These are phyloP conservation scores for Entomortierella lignicola DNA, from an alignment of 192 early-diverging fungal genomes.

Conservation along the genomic window DNA sequence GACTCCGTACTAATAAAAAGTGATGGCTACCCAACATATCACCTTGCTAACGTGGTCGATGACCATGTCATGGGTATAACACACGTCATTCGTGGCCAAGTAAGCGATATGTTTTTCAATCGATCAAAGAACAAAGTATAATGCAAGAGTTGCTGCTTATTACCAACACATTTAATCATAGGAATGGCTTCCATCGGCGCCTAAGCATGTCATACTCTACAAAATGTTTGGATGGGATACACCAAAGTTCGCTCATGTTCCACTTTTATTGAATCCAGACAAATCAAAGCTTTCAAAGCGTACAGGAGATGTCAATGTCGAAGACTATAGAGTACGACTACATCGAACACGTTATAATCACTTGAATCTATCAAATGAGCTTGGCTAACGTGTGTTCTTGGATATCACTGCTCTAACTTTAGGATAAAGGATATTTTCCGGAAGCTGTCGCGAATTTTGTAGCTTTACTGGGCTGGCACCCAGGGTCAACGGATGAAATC, in stretches of 20 bases:
- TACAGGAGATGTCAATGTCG: slow-evolving; percentile 82
- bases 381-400: too few relatives aligned
- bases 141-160: too few relatives aligned
- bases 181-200: slow-evolving; percentile 95
- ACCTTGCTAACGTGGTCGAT: slow-evolving; percentile 95
- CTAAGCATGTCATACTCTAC: slow-evolving; percentile 91
- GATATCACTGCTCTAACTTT: background rate
- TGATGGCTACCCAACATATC: slow-evolving; percentile 94
- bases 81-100: slow-evolving; percentile 91
- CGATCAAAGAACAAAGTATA: too few relatives aligned
- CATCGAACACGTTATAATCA: background rate
- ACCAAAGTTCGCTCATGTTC: slow-evolving; percentile 89
- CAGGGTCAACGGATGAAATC: slow-evolving; percentile 68
- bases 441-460: slow-evolving; percentile 90
- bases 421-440: slow-evolving; percentile 84
- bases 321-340: slow-evolving; percentile 65
- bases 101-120: slow-evolving; percentile 17
- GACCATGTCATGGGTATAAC: slow-evolving; percentile 93
- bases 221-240: slow-evolving; percentile 81
- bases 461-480: slow-evolving; percentile 86
- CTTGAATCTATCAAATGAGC: too few relatives aligned
- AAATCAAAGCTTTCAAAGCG: slow-evolving; percentile 93
- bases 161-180: slow-evolving; percentile 21
- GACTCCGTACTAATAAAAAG: slow-evolving; percentile 92
- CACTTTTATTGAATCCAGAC: slow-evolving; percentile 85